Base-by-base conservation (phyloP, 2,329 filamentous ascomycete genomes). In the Monosporascus sp. region DNA sequence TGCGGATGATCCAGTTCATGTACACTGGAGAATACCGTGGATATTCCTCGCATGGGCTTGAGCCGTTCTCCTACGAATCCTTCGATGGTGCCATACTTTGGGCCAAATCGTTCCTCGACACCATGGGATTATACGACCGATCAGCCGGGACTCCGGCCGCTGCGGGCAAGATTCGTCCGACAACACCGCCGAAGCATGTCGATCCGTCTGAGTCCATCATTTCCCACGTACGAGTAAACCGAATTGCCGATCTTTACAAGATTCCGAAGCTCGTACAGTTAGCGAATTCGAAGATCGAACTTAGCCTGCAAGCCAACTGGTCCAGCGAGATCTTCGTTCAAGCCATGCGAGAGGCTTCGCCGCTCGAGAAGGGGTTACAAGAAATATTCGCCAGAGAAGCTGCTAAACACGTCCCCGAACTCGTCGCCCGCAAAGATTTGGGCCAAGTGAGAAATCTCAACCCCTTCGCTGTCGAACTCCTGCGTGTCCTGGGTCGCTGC, bases 1-100 rank as follows among this genome's bases (percentile, higher is more conserved):
- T 49, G n/a, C 38, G 46, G 19, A 56, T 61, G 57, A 50, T 59
- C 8, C 14, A 55, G 1, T 59, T 53, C 22, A 50, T 58, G 43
- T 59, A 61, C 44, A 52, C 17, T n/a, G 52, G 40, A 1, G 2
- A 44, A 5, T 61, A 59, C 38, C 6, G 54, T 24, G 24, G 3
- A 24, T 24, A 24, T 24, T 24, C 3, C 8, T 22, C 22, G 24
- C 45, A 19, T n/a, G 38, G 3, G n/a, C 38, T 22, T 20, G 20
- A 44, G 14, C 19, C 27, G 22, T 31, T 31, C 16, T 16, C 36
- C 22, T 20, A 31, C 51, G 31, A 36, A 2, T 37, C 43, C 14
- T 27, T 31, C 20, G 31, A 52, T 45, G 44, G n/a, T 22, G 11
- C 1, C 48, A 51, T 40, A 24, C 40, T 5, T 38, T 24, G 24